Percentiles rank a stretch among this genome's conserved stretches.
Conservation (phyloP, 2,329 filamentous ascomycete genomes). For the Curvularia verruculosa region DNA sequence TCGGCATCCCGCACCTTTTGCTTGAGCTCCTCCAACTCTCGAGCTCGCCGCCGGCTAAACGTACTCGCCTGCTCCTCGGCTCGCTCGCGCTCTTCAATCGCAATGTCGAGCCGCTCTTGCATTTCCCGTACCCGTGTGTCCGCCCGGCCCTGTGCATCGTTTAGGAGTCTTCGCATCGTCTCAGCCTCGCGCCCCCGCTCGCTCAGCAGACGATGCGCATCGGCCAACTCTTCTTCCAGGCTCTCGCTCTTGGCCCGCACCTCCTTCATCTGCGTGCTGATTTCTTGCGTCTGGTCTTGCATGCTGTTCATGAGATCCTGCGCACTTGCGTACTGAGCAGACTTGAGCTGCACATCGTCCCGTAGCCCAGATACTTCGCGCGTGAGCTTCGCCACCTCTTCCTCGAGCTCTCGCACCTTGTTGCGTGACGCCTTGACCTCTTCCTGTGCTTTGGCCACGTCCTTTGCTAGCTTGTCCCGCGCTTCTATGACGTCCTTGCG, state of each 20-base stretch:
- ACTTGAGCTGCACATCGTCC: conserved; percentile 84
- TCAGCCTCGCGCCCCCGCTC: conserved; percentile 92
- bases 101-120: conserved; percentile 84
- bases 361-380: conserved; percentile 71
- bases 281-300: conserved; percentile 88
- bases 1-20: conserved; percentile 81
- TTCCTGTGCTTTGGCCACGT: conserved; percentile 74
- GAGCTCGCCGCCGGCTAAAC: conserved; percentile 73
- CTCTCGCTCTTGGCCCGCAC: conserved; percentile 80
- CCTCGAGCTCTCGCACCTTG: conserved; percentile 76
- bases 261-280: conserved; percentile 91
- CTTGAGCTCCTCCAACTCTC: conserved; percentile 87
- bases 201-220: conserved; percentile 82
- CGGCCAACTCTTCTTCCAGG: conserved; percentile 88
- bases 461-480: conserved; percentile 72
- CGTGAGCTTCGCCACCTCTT: conserved; percentile 70
- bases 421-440: conserved; percentile 64
- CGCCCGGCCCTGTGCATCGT: conserved; percentile 82
- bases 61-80: conserved; percentile 89
- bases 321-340: conserved; percentile 81
- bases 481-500: conserved; percentile 77
- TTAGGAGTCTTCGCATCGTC: conserved; percentile 88
- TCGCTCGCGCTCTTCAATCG: conserved; percentile 90
- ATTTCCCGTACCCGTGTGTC: conserved; percentile 86
- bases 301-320: conserved; percentile 88